Evolutionary conservation across 768 basidiomycete species (phyloP).

Genomic region (Dentipellis sp.): DNA sequence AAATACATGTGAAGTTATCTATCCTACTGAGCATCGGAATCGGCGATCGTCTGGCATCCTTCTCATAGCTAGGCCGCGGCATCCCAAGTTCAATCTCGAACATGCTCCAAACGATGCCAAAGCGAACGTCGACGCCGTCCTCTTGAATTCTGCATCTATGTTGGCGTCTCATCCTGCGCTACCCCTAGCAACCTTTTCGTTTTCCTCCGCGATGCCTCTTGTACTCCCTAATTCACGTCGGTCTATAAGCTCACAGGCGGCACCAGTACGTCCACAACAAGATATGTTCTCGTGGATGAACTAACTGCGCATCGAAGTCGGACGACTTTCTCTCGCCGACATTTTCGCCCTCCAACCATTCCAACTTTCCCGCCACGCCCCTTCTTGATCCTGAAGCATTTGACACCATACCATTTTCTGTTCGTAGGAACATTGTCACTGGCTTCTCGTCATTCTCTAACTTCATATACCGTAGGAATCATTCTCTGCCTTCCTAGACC

Average conservation of each 20-base stretch:
- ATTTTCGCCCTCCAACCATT: conserved; percentile 4
- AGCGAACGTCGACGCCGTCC: too few species aligned
- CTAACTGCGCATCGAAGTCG: not conserved
- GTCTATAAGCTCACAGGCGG: conserved; percentile 1
- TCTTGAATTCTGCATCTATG: too few species aligned
- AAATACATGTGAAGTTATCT: too few species aligned
- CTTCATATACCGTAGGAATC: conserved; percentile 8
- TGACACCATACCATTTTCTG: conserved; percentile 15
- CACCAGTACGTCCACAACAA: conserved; percentile 2
- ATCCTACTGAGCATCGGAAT: too few species aligned
- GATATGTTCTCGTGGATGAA: not conserved
- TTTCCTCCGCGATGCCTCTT: conserved; percentile 6
- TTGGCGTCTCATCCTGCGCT: too few species aligned
- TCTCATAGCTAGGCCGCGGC: too few species aligned
- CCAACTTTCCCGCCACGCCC: conserved; percentile 12
- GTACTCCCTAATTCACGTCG: conserved; percentile 4
- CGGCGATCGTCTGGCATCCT: too few species aligned
- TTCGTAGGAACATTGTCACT: not conserved
- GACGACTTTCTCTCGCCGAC: conserved; percentile 6
- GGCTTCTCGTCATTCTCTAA: not conserved
- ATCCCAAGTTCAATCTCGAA: too few species aligned
- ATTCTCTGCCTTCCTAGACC: conserved; percentile 9
- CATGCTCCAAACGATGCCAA: too few species aligned
- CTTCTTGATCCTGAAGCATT: conserved; percentile 12
- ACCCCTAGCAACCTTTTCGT: too few species aligned